Base-by-base conservation (phyloP, 1,284 basidiomycete genomes). In the Ganoderma sp. region DNA sequence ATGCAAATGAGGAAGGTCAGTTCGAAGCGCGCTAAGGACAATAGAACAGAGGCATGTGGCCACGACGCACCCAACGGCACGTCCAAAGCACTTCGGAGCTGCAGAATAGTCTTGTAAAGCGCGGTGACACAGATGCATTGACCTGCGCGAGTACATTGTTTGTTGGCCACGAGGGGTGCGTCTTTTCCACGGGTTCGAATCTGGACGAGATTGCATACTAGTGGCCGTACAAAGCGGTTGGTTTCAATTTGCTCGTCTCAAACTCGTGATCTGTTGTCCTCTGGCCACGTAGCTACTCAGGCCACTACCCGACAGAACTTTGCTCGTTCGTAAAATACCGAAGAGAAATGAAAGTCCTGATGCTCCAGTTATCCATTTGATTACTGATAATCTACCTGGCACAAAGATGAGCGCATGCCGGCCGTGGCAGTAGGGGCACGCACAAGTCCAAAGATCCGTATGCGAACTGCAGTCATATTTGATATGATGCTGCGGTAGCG, bases 21-120 rank as follows among this genome's bases (percentile, higher is more conserved):
- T 15, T 34, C 14, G 32, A 56, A 4, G 15, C 17, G 52, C 52
- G 28, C 52, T 50, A 8, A 34, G 52, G 32, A 56, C 52, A 56
- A 56, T 56, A 56, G 52, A 56, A 34, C 32, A 56, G 28, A 34
- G 28, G 19, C 32, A 56, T 34, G 52, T 56, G 52, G 28, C 52
- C 28, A 34, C 28, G 17, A 34, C 25, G 32, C 14, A 56, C 52
- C 22, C 28, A 56, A 32, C 28, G 25, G 17, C 17, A 34, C 17
- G 28, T 17, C 9, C 28, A 56, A 56, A 56, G 52, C 28, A 32
- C 28, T 56, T 34, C 32, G 32, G 52, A 34, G 17, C 32, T 56
- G 28, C 14, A 56, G 52, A 56, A 56, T 56, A 34, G 52, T 56
- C 52, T 56, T 56, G 52, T 56, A 28, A 56, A 56, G 28, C 28